These are phyloP conservation scores for Evansstolkia leycettana DNA, from an alignment of 495 filamentous ascomycete species.

Conservation along the genomic window DNA sequence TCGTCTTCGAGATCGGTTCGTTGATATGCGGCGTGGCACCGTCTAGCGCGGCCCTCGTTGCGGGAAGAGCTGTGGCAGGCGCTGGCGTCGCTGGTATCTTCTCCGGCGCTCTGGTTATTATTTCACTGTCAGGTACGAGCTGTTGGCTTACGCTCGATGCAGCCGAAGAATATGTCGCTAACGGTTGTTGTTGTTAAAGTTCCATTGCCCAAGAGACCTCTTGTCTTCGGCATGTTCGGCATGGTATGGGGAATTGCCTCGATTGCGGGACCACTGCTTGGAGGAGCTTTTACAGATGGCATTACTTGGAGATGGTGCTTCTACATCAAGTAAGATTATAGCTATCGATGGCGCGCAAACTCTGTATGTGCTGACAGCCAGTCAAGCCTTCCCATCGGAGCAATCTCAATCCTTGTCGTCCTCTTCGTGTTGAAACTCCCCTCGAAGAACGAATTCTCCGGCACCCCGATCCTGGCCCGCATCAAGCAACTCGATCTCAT, in stretches of 20 bases:
- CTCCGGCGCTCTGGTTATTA: constrained; percentile 59
- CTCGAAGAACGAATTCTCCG: constrained; percentile 16
- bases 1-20: constrained; percentile 60
- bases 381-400: constrained; percentile 43
- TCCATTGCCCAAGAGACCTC: constrained; percentile 50
- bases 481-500: constrained; percentile 21
- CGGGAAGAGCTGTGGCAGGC: constrained; percentile 67
- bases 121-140: constrained; percentile 23
- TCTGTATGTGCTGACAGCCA: constrained; percentile 29
- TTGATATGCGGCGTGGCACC: constrained; percentile 59
- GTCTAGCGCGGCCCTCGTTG: constrained; percentile 49
- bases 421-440: constrained; percentile 32
- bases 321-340: constrained; percentile 54
- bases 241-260: constrained; percentile 60
- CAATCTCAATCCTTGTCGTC: constrained; percentile 38
- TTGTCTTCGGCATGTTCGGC: constrained; percentile 56
- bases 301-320: constrained; percentile 78
- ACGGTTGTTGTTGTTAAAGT: constrained; percentile 42
- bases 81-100: constrained; percentile 64
- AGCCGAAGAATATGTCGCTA: neutral
- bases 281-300: constrained; percentile 44
- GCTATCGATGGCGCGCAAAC: constrained; percentile 2
- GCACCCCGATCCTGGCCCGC: constrained; percentile 13
- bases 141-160: neutral
- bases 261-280: constrained; percentile 53